These are phyloP conservation scores for Hibiscus trionum DNA, from an alignment of 345 rosid genomes.

Conservation along the genomic window DNA sequence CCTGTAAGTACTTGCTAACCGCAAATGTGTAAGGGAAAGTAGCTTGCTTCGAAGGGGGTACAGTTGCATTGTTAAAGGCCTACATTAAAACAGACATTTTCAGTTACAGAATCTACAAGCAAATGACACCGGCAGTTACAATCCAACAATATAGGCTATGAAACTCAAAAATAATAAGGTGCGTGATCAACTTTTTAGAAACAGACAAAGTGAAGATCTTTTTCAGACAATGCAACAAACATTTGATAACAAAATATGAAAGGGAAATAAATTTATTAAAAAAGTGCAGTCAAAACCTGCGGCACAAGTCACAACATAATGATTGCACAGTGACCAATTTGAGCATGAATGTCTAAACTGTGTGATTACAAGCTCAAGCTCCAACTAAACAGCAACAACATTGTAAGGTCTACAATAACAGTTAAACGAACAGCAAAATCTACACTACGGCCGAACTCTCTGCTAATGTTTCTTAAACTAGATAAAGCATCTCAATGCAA, in stretches of 20 bases:
- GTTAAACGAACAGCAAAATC: background rate
- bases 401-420: background rate
- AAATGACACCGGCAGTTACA: background rate
- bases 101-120: conserved; percentile 1
- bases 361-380: background rate
- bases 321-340: background rate
- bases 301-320: background rate
- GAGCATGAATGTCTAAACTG: background rate
- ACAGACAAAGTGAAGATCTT: background rate
- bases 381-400: background rate
- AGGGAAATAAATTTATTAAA: background rate
- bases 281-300: background rate
- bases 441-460: background rate
- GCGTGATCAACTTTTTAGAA: background rate
- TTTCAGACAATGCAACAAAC: background rate
- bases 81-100: conserved; percentile 22
- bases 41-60: conserved; percentile 68
- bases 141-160: background rate
- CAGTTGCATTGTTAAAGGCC: conserved; percentile 80
- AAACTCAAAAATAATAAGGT: background rate
- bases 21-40: conserved; percentile 76
- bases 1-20: conserved; percentile 90
- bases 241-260: background rate
- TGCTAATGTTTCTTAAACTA: background rate
- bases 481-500: background rate